A percentile compares a stretch with the other conserved stretches of the same genome.
Conservation (phyloP, 108 stramenopile genomes). For the Skeletonema tropicum region DNA sequence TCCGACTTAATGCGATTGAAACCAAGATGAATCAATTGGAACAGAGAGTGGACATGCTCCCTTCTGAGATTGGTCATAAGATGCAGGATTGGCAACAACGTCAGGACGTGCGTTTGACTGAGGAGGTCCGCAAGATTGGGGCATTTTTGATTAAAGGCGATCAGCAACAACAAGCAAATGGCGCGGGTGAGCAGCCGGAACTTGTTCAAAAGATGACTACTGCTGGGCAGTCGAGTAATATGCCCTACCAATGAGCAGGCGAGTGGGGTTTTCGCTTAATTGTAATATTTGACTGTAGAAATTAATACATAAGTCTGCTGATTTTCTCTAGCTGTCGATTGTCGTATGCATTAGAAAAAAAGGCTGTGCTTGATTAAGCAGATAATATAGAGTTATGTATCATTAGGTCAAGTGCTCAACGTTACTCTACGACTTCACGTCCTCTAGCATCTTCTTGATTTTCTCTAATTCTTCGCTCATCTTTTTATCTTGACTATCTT, state of each 20-base stretch:
- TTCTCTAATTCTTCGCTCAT: slow-evolving; percentile 39
- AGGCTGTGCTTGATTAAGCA: not conserved
- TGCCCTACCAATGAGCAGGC: not conserved
- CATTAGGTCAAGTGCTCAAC: not conserved
- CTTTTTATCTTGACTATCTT: slow-evolving; percentile 39
- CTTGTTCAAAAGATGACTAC: not conserved
- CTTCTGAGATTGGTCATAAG: slow-evolving; percentile 3
- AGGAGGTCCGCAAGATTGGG: slow-evolving; percentile 27
- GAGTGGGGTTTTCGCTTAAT: not conserved
- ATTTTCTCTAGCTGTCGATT: not conserved
- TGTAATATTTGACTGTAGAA: not conserved
- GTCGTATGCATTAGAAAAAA: not conserved
- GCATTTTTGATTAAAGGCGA: slow-evolving; percentile 12
- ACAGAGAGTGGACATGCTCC: slow-evolving; percentile 18
- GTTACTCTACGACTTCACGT: not conserved
- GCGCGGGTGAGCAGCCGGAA: not conserved
- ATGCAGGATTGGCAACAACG: slow-evolving; percentile 24
- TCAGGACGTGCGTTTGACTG: slow-evolving; percentile 19
- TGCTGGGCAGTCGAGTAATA: not conserved
- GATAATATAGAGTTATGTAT: not conserved
- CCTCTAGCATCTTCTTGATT: slow-evolving; percentile 18
- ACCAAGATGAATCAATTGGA: slow-evolving; percentile 21
- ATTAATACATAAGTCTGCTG: not conserved
- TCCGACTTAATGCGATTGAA: slow-evolving; percentile 10
- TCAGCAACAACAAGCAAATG: not conserved